Evolutionary conservation across 257 asterid genomes (phyloP), one percentile per base, ranked within the genome.

Genomic region (Perilla frutescens): DNA sequence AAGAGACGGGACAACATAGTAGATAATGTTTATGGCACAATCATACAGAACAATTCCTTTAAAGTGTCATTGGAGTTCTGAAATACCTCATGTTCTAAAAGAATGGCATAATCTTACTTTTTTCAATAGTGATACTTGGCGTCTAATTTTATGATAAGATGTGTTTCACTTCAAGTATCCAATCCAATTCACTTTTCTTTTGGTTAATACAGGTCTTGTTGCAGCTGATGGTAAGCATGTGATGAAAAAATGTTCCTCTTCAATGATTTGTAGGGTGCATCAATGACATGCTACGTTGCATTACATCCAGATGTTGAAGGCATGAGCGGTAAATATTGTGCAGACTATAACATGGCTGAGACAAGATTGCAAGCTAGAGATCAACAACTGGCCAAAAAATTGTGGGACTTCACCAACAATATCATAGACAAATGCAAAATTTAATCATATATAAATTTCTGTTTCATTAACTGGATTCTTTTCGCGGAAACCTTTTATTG

Each of bases 281-380:
- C 96, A 53, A 90, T 95, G 1, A 88, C 92, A 12, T 86, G 96
- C 78, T 90, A 86, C 1, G 91, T 78, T 4, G 87, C 96, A 7
- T 51, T 90, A 77, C 89, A 85, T 85, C 95, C 91, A 44, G 84
- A 84, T 72, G 83, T 90, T 15, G 82, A 85, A 70, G 95, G 85
- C 66, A 50, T 74, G 32, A 81, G 72, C 20, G 91, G 91, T 26
- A 80, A 81, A 63, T 90, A 90, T 64, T 90, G 81, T 14, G 76
- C 77, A 2, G 89, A 88, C 70, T 79, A 89, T 70, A 83, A 85
- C 50, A 73, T 83, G 81, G 81, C 80, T 13, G 77, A 82, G 82
- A 81, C 90, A 55, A 85, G 87, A 71, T 72, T 48, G 55, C 82
- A 76, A 36, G 91, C 90, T 41, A 76, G 51, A 34, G 88, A 88